Evolutionary conservation across 2,329 filamentous ascomycete genomes (phyloP).

Genomic region (Penicillium palitans): DNA sequence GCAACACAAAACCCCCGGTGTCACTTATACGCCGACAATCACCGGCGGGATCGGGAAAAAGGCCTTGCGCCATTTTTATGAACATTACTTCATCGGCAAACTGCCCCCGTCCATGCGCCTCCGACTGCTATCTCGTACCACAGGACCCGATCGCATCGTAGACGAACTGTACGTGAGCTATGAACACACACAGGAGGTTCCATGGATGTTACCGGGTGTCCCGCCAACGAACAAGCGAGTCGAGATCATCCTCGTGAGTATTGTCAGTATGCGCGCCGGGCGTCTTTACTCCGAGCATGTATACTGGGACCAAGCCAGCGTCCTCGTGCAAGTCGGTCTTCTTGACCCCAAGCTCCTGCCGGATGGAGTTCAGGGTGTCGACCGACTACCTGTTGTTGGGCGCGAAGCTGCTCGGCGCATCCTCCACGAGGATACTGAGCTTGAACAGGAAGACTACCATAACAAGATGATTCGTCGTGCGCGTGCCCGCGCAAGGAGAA

Average conservation of each 20-base stretch:
- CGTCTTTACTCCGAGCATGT: conserved; percentile 59
- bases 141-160: conserved; percentile 60
- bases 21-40: conserved; percentile 39
- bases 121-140: conserved; percentile 58
- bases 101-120: conserved; percentile 54
- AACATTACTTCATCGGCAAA: conserved; percentile 55
- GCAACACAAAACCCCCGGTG: conserved; percentile 29
- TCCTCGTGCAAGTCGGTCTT: conserved; percentile 59
- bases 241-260: conserved; percentile 58
- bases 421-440: conserved; percentile 39
- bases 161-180: conserved; percentile 61
- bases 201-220: conserved; percentile 61
- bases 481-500: conserved; percentile 17
- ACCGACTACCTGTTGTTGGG: conserved; percentile 44
- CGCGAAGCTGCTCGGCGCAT: conserved; percentile 43
- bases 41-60: conserved; percentile 45
- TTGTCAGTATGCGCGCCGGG: conserved; percentile 56
- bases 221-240: conserved; percentile 58
- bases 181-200: conserved; percentile 56
- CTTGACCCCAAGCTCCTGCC: conserved; percentile 59
- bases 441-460: conserved; percentile 38
- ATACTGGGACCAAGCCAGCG: conserved; percentile 64
- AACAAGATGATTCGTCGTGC: conserved; percentile 34
- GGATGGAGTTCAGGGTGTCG: conserved; percentile 42
- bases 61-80: conserved; percentile 54